Evolutionary conservation across 345 rosid species (phyloP).

Genomic region (Salix caprea): DNA sequence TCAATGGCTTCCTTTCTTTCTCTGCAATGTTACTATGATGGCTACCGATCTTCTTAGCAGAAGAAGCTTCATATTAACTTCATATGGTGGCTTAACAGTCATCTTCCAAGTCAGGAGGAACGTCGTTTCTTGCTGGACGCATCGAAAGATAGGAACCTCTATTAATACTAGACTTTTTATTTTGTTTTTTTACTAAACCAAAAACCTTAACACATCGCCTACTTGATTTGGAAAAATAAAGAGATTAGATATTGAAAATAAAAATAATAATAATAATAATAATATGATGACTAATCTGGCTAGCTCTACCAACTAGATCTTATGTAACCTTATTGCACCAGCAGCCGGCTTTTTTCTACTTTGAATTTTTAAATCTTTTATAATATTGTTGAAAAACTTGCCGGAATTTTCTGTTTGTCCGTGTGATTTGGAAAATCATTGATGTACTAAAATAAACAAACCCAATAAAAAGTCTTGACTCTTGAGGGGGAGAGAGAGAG

Average conservation of each 20-base stretch:
- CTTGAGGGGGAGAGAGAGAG: constrained; percentile 14
- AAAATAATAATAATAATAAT: neutral
- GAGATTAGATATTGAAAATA: constrained; percentile 2
- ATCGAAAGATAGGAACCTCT: neutral
- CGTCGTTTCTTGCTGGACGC: constrained; percentile 28
- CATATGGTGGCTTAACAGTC: constrained; percentile 35
- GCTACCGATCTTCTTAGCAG: constrained; percentile 16
- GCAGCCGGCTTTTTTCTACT: constrained; percentile 47
- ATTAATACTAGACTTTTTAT: constrained; percentile 5
- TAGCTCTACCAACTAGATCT: constrained; percentile 46
- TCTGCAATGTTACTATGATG: constrained; percentile 16
- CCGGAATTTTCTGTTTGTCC: constrained; percentile 25
- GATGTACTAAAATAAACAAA: constrained; percentile 11
- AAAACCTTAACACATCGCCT: constrained; percentile 14
- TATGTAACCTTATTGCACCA: constrained; percentile 36
- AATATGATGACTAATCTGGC: constrained; percentile 18
- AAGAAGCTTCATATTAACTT: constrained; percentile 11
- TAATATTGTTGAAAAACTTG: neutral
- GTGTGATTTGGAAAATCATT: constrained; percentile 20
- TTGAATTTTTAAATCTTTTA: constrained; percentile 13
- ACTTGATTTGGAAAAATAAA: constrained; percentile 11
- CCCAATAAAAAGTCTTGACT: constrained; percentile 18
- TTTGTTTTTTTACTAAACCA: constrained; percentile 18
- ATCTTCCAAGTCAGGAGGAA: constrained; percentile 36
- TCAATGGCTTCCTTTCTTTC: constrained; percentile 2